These are phyloP conservation scores for Botrytis deweyae DNA, from an alignment of 2,329 filamentous ascomycete genomes.

Conservation along the genomic window DNA sequence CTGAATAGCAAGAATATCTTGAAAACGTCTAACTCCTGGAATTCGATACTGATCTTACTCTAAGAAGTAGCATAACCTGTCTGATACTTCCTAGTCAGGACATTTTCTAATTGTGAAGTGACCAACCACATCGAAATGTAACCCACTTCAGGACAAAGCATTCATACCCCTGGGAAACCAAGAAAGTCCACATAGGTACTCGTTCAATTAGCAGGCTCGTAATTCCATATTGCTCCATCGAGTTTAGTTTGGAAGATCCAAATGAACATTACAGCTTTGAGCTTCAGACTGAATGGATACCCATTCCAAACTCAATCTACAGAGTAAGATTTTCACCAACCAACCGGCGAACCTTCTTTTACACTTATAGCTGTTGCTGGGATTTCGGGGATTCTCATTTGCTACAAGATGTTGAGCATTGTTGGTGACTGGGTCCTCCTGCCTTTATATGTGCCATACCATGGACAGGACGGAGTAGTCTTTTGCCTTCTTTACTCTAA, in stretches of 20 bases:
- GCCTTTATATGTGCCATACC: not conserved
- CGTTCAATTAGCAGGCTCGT: not conserved
- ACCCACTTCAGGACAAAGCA: not conserved
- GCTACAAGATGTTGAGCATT: not conserved
- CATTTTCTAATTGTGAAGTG: not conserved
- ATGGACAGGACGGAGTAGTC: not conserved
- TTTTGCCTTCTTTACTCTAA: not conserved
- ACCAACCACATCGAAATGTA: not conserved
- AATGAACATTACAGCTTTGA: not conserved
- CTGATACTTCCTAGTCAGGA: not conserved
- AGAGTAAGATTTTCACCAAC: slow-evolving; percentile 4
- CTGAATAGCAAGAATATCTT: not conserved
- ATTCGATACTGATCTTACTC: not conserved
- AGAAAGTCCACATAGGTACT: not conserved
- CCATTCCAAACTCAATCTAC: not conserved
- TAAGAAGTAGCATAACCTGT: not conserved
- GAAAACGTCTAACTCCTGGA: not conserved
- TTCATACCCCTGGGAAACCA: not conserved
- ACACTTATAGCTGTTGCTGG: not conserved
- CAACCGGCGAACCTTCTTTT: slow-evolving; percentile 8
- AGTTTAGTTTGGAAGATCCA: not conserved
- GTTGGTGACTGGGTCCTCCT: not conserved
- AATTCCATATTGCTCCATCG: slow-evolving; percentile 1
- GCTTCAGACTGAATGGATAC: not conserved
- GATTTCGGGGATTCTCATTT: not conserved